phyloP scores from a whole-genome alignment of 257 asterid species.

The Solanum boliviense region DNA sequence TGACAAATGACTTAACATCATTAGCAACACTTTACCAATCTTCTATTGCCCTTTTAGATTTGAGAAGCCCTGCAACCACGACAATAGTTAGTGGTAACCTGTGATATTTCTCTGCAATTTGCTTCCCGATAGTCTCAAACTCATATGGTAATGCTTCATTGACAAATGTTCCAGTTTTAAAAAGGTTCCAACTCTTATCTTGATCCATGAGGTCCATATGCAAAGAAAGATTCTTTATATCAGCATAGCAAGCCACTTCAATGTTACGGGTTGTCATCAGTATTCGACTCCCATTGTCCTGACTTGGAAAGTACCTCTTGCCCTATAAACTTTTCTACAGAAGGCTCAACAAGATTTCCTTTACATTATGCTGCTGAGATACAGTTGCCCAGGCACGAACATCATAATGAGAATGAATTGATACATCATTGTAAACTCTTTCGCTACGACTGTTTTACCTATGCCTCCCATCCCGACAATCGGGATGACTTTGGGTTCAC shows the following conservation, averaged over 20 bases:
- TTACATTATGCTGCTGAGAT: neutral
- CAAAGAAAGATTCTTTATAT: too few relatives aligned
- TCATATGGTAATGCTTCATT: neutral
- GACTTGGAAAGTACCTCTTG: neutral
- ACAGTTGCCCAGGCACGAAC: conserved; percentile 1
- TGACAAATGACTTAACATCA: neutral
- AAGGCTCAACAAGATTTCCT: neutral
- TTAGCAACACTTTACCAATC: neutral
- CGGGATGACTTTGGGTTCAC: neutral
- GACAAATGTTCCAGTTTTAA: neutral
- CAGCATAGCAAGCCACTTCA: neutral
- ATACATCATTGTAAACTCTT: neutral
- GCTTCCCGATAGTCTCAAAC: neutral
- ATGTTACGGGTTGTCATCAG: neutral
- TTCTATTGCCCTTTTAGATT: neutral
- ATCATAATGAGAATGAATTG: neutral
- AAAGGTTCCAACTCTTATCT: neutral
- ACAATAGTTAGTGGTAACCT: neutral
- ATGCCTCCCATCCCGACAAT: conserved; percentile 2
- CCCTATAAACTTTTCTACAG: neutral
- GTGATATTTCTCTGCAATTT: neutral
- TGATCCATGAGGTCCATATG: neutral
- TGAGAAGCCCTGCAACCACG: neutral
- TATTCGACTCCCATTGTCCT: conserved; percentile 7
- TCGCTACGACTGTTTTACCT: too few relatives aligned